These are phyloP conservation scores for Candida vartiovaarae DNA, from an alignment of 805 yeast genomes.

Conservation along the genomic window DNA sequence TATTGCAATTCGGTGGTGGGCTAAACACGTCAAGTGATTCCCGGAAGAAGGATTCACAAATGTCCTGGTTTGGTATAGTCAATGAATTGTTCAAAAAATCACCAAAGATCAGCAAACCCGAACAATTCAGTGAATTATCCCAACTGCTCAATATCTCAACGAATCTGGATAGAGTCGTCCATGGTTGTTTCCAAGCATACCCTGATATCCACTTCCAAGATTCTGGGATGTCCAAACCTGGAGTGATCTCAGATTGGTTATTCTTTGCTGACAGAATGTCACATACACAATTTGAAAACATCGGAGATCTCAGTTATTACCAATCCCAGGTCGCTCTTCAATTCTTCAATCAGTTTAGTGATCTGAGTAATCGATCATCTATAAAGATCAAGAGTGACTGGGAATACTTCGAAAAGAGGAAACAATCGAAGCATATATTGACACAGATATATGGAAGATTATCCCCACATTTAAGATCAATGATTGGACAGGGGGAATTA, in stretches of 20 bases:
- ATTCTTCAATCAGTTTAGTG: slow-evolving; percentile 59
- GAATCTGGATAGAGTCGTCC: slow-evolving; percentile 55
- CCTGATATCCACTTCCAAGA: slow-evolving; percentile 59
- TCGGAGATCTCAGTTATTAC: slow-evolving; percentile 46
- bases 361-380: slow-evolving; percentile 35
- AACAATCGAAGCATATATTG: slow-evolving; percentile 9
- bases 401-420: slow-evolving; percentile 18
- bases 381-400: slow-evolving; percentile 26
- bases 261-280: slow-evolving; percentile 58
- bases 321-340: slow-evolving; percentile 51
- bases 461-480: slow-evolving; percentile 9
- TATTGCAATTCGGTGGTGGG: slow-evolving; percentile 54
- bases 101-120: slow-evolving; percentile 36
- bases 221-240: slow-evolving; percentile 51
- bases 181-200: slow-evolving; percentile 66
- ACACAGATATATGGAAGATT: slow-evolving; percentile 7
- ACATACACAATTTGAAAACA: slow-evolving; percentile 34
- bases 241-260: slow-evolving; percentile 67
- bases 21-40: slow-evolving; percentile 15
- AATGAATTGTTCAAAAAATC: slow-evolving; percentile 53
- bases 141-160: slow-evolving; percentile 39
- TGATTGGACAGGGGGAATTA: slow-evolving; percentile 11
- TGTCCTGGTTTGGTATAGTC: slow-evolving; percentile 63
- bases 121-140: slow-evolving; percentile 41
- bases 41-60: slow-evolving; percentile 48